Evolutionary conservation across 148 eudicot genomes (phyloP).

Genomic region (Vaccinium macrocarpon): DNA sequence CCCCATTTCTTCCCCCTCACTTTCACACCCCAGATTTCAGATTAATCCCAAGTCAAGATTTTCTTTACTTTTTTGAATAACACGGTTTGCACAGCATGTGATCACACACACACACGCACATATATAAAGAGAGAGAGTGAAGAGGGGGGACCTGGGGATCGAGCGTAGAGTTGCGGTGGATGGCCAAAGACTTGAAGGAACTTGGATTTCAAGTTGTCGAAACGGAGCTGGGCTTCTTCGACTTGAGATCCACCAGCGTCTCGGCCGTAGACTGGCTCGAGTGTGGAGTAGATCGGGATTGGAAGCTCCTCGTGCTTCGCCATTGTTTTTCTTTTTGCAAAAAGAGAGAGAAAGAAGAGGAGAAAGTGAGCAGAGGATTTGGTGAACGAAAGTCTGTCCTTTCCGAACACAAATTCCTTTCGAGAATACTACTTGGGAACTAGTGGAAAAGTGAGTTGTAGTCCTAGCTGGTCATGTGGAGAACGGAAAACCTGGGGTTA

Average conservation of each 20-base stretch:
- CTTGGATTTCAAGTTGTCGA: constrained; percentile 59
- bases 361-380: background rate
- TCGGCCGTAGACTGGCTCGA: constrained; percentile 57
- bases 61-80: no score
- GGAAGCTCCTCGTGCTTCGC: constrained; percentile 79
- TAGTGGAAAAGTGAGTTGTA: no score
- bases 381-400: background rate
- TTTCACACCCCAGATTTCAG: no score
- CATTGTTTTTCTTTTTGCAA: constrained; percentile 39
- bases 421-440: no score
- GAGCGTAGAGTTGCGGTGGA: constrained; percentile 62
- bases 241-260: constrained; percentile 45
- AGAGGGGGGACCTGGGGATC: constrained; percentile 61
- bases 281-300: constrained; percentile 52
- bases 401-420: no score
- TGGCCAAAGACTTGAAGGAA: constrained; percentile 60
- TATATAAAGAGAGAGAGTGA: background rate
- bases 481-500: no score
- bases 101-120: no score
- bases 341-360: background rate
- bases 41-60: no score
- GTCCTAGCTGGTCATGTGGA: background rate
- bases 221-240: constrained; percentile 76
- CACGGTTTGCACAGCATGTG: no score
- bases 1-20: no score